Percentiles rank a stretch among this genome's conserved stretches.
Evolutionary conservation across 2,329 filamentous ascomycete species (phyloP).

Genomic region (Cercospora sojina): DNA sequence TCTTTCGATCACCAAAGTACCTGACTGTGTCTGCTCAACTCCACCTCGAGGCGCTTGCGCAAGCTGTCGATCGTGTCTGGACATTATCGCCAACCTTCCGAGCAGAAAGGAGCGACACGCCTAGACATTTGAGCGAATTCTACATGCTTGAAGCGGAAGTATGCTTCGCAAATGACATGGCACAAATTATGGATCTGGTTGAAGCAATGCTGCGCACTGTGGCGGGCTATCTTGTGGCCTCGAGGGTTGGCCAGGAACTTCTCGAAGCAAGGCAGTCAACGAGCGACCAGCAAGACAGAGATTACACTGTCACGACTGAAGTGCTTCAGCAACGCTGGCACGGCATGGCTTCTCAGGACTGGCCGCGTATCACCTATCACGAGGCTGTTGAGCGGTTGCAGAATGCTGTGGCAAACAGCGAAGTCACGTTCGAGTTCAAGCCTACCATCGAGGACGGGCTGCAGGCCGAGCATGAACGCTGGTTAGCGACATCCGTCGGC

Average conservation of each 20-base stretch:
- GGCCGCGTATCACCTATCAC: slow-evolving; percentile 81
- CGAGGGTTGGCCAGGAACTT: slow-evolving; percentile 56
- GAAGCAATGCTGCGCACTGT: slow-evolving; percentile 71
- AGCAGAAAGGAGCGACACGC: slow-evolving; percentile 89
- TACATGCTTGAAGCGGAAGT: slow-evolving; percentile 97
- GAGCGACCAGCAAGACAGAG: slow-evolving; percentile 37
- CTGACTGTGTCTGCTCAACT: slow-evolving; percentile 93
- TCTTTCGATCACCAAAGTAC: slow-evolving; percentile 88
- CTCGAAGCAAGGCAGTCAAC: slow-evolving; percentile 35
- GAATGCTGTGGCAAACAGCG: slow-evolving; percentile 43
- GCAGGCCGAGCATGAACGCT: slow-evolving; percentile 90
- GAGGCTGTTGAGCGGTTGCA: slow-evolving; percentile 71
- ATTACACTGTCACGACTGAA: slow-evolving; percentile 44
- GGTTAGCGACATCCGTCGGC: slow-evolving; percentile 68
- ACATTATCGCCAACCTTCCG: slow-evolving; percentile 90
- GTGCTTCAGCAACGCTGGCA: slow-evolving; percentile 69
- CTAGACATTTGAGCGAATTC: slow-evolving; percentile 92
- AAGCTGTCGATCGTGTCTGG: slow-evolving; percentile 89
- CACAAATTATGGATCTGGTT: slow-evolving; percentile 72
- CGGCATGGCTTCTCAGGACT: slow-evolving; percentile 67
- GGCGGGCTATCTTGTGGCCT: slow-evolving; percentile 51
- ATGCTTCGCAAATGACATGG: slow-evolving; percentile 70
- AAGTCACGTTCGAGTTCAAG: slow-evolving; percentile 61
- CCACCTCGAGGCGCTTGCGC: slow-evolving; percentile 87
- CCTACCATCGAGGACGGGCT: slow-evolving; percentile 73